Evolutionary conservation across 768 basidiomycete genomes (phyloP), one percentile per base, ranked within the genome.

Genomic region (Boletus eberwhitei): DNA sequence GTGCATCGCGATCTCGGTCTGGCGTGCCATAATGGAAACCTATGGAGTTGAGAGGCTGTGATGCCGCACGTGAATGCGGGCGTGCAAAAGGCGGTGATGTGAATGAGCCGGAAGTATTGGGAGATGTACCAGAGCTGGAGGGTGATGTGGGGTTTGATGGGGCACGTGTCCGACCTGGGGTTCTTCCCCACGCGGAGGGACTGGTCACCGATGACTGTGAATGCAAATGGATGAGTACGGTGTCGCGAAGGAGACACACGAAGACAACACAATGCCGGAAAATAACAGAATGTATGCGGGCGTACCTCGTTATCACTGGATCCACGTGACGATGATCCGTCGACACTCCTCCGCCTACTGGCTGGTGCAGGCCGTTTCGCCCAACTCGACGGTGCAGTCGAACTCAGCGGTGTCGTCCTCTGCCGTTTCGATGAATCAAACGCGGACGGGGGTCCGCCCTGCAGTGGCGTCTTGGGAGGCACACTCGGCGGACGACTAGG

Each of bases 291-390:
- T 11, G 8, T 5, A 46, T 34, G 50, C 37, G 59, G 14, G 60
- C 80, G 48, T 40, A 89, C 90, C 77, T 93, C 90, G 3, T 85
- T 84, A 60, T 93, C 90, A 62, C 90, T 91, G 44, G 67, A 58
- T 8, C 73, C 68, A 24, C 72, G 74, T 39, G 68, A 70, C 40
- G 75, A 69, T 29, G 78, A 73, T 55, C 78, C 86, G 11, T 87
- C 88, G 60, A 88, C 81, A 56, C 90, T 91, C 72, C 79, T 88
- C 50, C 88, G 75, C 50, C 90, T 77, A 43, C 78, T 72, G 7
- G 86, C 84, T 14, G 88, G 88, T 16, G 75, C 73, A 5, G 87
- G 88, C 4, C 87, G 81, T 57, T 82, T 85, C 29, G 79, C 65
- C 86, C 89, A 91, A 60, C 87, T 90, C 3, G 90, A 90, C 1